phyloP scores from a whole-genome alignment of 371 early-diverging fungal species.

The Saksenaea oblongispora region DNA sequence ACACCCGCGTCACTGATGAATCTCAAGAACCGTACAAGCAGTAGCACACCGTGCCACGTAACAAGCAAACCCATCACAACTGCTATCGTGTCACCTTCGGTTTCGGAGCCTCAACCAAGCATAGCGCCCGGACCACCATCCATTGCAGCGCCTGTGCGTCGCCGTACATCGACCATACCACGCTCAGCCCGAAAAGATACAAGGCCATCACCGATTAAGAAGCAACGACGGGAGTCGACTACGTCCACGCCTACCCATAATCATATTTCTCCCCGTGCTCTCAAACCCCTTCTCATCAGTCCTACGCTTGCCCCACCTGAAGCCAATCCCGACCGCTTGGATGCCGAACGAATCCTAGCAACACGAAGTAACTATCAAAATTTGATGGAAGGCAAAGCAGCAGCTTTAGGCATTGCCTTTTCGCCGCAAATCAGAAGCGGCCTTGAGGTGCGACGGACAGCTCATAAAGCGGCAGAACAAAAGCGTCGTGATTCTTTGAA shows the following conservation, averaged over 20 bases:
- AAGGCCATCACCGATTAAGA: conserved; percentile 14
- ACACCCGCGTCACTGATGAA: conserved; percentile 70
- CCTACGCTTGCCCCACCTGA: conserved; percentile 33
- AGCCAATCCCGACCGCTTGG: conserved; percentile 17
- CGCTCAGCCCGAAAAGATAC: neutral
- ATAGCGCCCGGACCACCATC: conserved; percentile 5
- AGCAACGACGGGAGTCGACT: conserved; percentile 21
- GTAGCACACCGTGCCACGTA: conserved; percentile 2
- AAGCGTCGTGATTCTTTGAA: conserved; percentile 90
- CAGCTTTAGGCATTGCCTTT: conserved; percentile 72
- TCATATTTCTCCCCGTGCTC: conserved; percentile 41
- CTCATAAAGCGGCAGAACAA: conserved; percentile 93
- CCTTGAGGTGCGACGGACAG: conserved; percentile 72
- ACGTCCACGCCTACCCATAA: neutral
- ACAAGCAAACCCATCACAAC: neutral
- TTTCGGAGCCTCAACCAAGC: neutral
- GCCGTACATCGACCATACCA: neutral
- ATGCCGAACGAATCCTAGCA: conserved; percentile 60
- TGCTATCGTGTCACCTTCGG: neutral
- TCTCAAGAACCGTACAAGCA: conserved; percentile 23
- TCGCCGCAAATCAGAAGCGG: conserved; percentile 70
- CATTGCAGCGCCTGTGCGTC: neutral
- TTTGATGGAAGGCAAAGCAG: conserved; percentile 79
- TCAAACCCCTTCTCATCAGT: conserved; percentile 48
- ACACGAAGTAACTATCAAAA: conserved; percentile 87